A percentile compares a stretch with the other conserved stretches of the same genome.
Evolutionary conservation across 2,329 filamentous ascomycete genomes (phyloP).

Genomic region (Thielaviopsis punctulata): DNA sequence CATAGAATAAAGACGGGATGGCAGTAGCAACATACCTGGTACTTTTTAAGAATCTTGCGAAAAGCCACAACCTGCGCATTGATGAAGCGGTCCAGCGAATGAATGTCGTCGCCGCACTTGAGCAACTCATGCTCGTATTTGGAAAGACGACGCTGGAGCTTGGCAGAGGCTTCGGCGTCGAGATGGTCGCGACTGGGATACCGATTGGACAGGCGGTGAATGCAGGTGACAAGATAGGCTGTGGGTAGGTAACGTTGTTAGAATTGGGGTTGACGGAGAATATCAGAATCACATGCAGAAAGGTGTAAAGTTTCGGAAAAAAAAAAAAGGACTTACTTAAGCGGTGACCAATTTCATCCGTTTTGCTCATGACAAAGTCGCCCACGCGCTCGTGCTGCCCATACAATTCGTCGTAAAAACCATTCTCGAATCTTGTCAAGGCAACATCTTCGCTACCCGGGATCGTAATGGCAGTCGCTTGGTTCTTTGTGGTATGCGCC

Average conservation of each 20-base stretch:
- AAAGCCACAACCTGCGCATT: constrained; percentile 61
- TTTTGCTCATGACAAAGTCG: constrained; percentile 65
- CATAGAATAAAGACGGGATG: neutral
- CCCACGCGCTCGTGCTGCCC: constrained; percentile 62
- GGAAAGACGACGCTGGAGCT: constrained; percentile 33
- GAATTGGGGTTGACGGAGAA: constrained; percentile 1
- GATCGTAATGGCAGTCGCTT: constrained; percentile 54
- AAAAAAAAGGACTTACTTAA: constrained; percentile 30
- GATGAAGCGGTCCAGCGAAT: constrained; percentile 53
- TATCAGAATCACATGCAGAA: neutral
- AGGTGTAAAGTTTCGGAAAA: neutral
- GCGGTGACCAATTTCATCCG: constrained; percentile 56
- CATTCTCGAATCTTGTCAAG: constrained; percentile 48
- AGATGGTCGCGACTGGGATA: constrained; percentile 19
- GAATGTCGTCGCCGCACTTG: constrained; percentile 52
- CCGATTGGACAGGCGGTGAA: constrained; percentile 30
- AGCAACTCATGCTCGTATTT: constrained; percentile 36
- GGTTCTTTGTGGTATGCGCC: constrained; percentile 53
- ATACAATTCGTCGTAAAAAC: constrained; percentile 53
- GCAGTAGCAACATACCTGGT: constrained; percentile 34
- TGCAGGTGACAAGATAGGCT: constrained; percentile 33
- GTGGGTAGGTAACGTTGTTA: constrained; percentile 13
- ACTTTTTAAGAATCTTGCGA: constrained; percentile 72
- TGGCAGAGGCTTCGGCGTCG: constrained; percentile 15
- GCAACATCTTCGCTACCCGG: constrained; percentile 48